Evolutionary conservation across 345 rosid species (phyloP), one percentile per base, ranked within the genome.

Genomic region (Carallia pectinifolia): DNA sequence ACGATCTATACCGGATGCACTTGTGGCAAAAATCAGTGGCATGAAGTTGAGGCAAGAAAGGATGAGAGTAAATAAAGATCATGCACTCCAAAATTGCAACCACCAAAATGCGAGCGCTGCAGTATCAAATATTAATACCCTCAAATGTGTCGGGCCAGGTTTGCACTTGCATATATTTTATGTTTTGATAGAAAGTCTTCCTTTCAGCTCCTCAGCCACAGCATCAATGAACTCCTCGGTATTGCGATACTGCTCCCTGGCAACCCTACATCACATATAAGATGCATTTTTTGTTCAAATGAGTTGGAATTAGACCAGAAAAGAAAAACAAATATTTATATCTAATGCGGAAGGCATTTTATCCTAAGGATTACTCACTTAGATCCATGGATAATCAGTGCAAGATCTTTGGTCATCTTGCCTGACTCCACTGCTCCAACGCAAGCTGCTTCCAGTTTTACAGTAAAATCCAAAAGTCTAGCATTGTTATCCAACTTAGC

Each of bases 341-440:
- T 23, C 1, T 4, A 52, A 6, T 17, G 29, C 4, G n/a, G 2
- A 29, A 1, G 9, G 10, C 47, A 37, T 27, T 53, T 3, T 9
- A 6, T 54, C 31, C 16, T 58, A 58, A 31, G 6, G 59, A 27
- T 59, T 27, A 72, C 87, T 62, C 69, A 92, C 96, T 86, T 90
- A 23, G 97, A 70, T 71, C 99, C 97, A 70, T 95, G 91, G 76
- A 82, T 85, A 62, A 95, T 72, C 72, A 95, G 87, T 5, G 99
- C 97, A 65, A 95, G 98, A 88, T 95, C 98, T 78, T 95, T 95
- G 70, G 99, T 95, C 99, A 95, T 95, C 87, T 90, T 95, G 66
- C 98, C 98, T 70, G 94, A 87, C 72, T 95, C 99, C 50, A 95
- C 99, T 37, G 80, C 62, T 69, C 87, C 96, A 44, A 95, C 55